Evolutionary conservation across 192 early-diverging fungal species (phyloP).

Genomic region (Rhizoclosmatium globosum): DNA sequence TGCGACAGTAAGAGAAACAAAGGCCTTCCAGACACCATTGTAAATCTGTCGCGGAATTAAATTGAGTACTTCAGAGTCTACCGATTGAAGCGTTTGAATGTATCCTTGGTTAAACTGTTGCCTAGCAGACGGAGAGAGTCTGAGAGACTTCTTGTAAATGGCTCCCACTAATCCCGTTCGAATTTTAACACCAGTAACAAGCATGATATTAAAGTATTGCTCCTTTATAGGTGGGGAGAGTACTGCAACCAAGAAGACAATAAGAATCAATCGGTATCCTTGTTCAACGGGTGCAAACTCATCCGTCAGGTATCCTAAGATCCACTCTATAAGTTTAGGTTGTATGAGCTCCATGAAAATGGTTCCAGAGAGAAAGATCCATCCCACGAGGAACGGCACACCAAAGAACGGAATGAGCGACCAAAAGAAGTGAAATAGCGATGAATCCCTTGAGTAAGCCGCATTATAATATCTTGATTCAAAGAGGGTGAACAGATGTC

Average conservation of each 20-base stretch:
- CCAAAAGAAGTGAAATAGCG: slow-evolving; percentile 13
- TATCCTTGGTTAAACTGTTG: slow-evolving; percentile 33
- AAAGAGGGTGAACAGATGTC: slow-evolving; percentile 19
- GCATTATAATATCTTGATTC: neutral
- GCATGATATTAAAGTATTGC: slow-evolving; percentile 33
- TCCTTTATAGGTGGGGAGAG: slow-evolving; percentile 33
- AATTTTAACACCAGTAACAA: slow-evolving; percentile 15
- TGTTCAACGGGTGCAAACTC: neutral
- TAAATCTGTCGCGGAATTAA: slow-evolving; percentile 24
- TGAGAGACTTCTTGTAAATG: slow-evolving; percentile 43
- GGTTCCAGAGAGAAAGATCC: slow-evolving; percentile 5
- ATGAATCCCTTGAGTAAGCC: neutral
- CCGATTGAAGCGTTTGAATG: slow-evolving; percentile 34
- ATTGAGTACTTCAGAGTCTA: slow-evolving; percentile 17
- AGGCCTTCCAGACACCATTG: slow-evolving; percentile 19
- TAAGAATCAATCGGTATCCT: slow-evolving; percentile 7
- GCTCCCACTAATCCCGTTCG: slow-evolving; percentile 37
- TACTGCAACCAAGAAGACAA: slow-evolving; percentile 22
- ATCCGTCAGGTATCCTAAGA: slow-evolving; percentile 21
- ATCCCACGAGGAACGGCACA: slow-evolving; percentile 8
- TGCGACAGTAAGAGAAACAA: slow-evolving; percentile 10
- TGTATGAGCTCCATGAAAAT: slow-evolving; percentile 23
- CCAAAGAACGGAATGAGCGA: slow-evolving; percentile 30
- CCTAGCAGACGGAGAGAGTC: slow-evolving; percentile 39
- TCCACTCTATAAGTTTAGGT: slow-evolving; percentile 26